Conservation (phyloP, 352 stramenopile genomes). For the Pythium brachiatum region DNA sequence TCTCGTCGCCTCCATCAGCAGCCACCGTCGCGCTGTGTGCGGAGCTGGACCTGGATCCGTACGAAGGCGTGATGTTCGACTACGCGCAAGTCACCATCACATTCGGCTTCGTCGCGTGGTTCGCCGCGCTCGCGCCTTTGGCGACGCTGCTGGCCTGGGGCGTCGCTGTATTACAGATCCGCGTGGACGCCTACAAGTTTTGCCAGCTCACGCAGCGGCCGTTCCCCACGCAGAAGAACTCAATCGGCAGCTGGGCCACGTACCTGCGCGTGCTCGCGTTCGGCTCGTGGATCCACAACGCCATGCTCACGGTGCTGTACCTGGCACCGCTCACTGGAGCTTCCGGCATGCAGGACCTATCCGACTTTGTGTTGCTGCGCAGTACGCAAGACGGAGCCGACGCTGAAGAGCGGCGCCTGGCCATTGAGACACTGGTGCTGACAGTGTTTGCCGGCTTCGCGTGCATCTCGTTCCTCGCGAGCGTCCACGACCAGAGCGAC, state of each 20-base stretch:
- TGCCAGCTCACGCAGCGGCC: conserved; percentile 61
- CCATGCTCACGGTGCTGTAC: conserved; percentile 34
- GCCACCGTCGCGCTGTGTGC: conserved; percentile 13
- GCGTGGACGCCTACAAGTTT: conserved; percentile 62
- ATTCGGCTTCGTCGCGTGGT: conserved; percentile 66
- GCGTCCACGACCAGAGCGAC: conserved; percentile 40
- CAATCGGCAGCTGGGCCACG: conserved; percentile 58
- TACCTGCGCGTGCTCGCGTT: conserved; percentile 59
- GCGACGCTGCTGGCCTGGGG: conserved; percentile 41
- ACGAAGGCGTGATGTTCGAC: conserved; percentile 74
- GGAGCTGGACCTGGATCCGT: conserved; percentile 45
- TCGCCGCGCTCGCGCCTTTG: conserved; percentile 47
- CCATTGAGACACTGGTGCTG: conserved; percentile 33
- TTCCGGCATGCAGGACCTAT: conserved; percentile 12
- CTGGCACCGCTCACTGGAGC: conserved; percentile 1
- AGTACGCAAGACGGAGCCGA: neutral
- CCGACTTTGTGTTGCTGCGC: conserved; percentile 25
- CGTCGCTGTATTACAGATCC: conserved; percentile 57
- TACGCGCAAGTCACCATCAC: conserved; percentile 69
- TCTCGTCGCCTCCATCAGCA: neutral
- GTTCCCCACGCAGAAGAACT: conserved; percentile 43
- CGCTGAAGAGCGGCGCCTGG: conserved; percentile 11
- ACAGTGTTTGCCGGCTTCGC: conserved; percentile 40
- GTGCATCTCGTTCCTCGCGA: conserved; percentile 27
- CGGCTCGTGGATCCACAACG: conserved; percentile 52